phyloP scores from a whole-genome alignment of 352 stramenopile genomes.

The Pythium rhizo-oryzae region DNA sequence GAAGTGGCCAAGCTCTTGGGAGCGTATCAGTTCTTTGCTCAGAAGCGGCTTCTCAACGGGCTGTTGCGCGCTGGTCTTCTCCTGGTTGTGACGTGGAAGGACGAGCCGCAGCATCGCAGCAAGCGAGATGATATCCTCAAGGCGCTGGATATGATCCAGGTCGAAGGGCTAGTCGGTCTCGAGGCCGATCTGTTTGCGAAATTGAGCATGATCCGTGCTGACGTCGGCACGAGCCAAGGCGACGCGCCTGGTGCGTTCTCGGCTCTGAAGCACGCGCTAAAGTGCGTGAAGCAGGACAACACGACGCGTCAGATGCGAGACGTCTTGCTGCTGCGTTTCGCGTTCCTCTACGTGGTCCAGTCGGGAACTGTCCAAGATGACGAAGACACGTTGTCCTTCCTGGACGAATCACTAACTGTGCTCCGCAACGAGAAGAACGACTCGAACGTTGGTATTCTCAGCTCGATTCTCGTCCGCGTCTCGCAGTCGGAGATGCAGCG shows the following conservation, averaged over 20 bases:
- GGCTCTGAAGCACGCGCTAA: conserved; percentile 17
- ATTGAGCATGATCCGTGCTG: conserved; percentile 23
- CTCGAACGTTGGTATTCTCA: conserved; percentile 12
- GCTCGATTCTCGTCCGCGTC: conserved; percentile 16
- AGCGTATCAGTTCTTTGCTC: conserved; percentile 54
- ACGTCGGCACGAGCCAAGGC: conserved; percentile 11
- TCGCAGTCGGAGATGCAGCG: conserved; percentile 25
- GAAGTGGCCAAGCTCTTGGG: conserved; percentile 40
- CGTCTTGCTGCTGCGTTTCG: conserved; percentile 20
- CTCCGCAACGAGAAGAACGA: conserved; percentile 8
- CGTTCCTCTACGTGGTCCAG: conserved; percentile 22
- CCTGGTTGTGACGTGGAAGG: conserved; percentile 24
- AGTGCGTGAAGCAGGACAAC: conserved; percentile 14
- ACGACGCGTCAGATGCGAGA: conserved; percentile 11
- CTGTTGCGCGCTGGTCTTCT: conserved; percentile 36
- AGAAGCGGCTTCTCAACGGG: conserved; percentile 43
- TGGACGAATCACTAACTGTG: conserved; percentile 21
- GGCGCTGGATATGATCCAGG: conserved; percentile 22
- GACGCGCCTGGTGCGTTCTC: conserved; percentile 3
- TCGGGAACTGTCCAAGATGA: conserved; percentile 11
- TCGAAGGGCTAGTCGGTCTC: conserved; percentile 18
- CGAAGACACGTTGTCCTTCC: conserved; percentile 13
- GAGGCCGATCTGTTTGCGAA: conserved; percentile 25
- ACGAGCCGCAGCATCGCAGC: conserved; percentile 10
- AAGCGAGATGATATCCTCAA: conserved; percentile 24